Percentiles rank a stretch among this genome's conserved stretches.
These are phyloP conservation scores for Malassezia brasiliensis DNA, from an alignment of 1,284 basidiomycete species.

Conservation along the genomic window DNA sequence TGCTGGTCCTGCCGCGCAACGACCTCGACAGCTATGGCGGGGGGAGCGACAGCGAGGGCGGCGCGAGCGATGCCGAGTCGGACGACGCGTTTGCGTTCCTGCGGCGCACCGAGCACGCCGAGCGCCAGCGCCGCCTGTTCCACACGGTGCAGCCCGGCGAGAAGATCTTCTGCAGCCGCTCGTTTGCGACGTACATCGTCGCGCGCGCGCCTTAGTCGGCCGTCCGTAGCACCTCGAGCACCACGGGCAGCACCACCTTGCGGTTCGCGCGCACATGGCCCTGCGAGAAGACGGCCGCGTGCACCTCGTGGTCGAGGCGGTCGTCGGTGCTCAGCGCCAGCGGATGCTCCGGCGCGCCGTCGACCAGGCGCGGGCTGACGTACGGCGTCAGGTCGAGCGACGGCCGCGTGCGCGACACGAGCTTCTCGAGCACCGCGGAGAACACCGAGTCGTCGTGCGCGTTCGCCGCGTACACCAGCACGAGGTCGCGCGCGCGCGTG, in stretches of 20 bases:
- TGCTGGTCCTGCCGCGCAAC: slow-evolving; percentile 26
- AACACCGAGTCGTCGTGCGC: neutral
- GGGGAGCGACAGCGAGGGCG: neutral
- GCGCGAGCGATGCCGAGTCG: neutral
- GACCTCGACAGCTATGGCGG: slow-evolving; percentile 14
- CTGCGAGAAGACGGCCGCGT: slow-evolving; percentile 14
- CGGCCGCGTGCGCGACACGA: slow-evolving; percentile 18
- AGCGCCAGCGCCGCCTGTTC: slow-evolving; percentile 21
- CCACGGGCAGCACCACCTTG: slow-evolving; percentile 37
- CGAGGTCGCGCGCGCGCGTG: slow-evolving; percentile 35
- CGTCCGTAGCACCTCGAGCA: slow-evolving; percentile 20
- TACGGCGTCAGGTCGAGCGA: slow-evolving; percentile 4
- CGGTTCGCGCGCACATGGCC: slow-evolving; percentile 36
- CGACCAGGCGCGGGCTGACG: slow-evolving; percentile 19
- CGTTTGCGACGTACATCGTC: slow-evolving; percentile 22
- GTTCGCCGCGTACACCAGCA: slow-evolving; percentile 8
- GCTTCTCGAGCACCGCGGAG: slow-evolving; percentile 12
- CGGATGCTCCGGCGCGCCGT: slow-evolving; percentile 29
- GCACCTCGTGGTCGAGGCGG: neutral
- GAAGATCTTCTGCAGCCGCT: slow-evolving; percentile 27
- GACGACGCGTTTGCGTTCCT: slow-evolving; percentile 23
- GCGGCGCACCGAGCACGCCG: slow-evolving; percentile 24
- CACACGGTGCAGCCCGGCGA: slow-evolving; percentile 22
- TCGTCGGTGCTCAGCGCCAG: slow-evolving; percentile 7
- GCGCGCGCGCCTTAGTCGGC: slow-evolving; percentile 9